A percentile compares a stretch with the other conserved stretches of the same genome.
phyloP scores from a whole-genome alignment of 73 alveolate genomes.

The Paramecium tetraurelia region DNA sequence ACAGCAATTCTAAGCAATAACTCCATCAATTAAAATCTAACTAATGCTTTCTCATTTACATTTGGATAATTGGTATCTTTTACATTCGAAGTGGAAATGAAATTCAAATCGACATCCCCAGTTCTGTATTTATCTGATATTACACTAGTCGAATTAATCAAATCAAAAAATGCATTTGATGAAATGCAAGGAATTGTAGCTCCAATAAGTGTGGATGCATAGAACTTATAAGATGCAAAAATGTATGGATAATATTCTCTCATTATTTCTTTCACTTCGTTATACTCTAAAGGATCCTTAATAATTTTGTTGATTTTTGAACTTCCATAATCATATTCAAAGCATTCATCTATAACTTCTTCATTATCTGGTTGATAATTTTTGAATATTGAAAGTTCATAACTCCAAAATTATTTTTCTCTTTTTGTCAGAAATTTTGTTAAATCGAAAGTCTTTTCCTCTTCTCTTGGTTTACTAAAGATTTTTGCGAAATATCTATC shows the following conservation, averaged over 20 bases:
- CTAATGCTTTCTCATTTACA: slow-evolving; percentile 63
- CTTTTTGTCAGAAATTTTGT: not conserved
- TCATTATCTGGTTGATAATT: slow-evolving; percentile 72
- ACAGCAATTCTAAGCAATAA: slow-evolving; percentile 65
- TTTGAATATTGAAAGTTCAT: slow-evolving; percentile 71
- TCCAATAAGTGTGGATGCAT: slow-evolving; percentile 23
- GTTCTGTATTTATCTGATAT: slow-evolving; percentile 36
- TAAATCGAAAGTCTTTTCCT: slow-evolving; percentile 41
- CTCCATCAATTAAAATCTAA: slow-evolving; percentile 66
- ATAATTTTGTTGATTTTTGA: slow-evolving; percentile 61
- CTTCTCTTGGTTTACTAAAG: slow-evolving; percentile 50
- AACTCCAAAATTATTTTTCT: slow-evolving; percentile 39
- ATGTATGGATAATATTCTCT: slow-evolving; percentile 47
- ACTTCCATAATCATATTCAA: slow-evolving; percentile 78
- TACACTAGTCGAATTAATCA: slow-evolving; percentile 1
- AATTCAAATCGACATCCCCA: slow-evolving; percentile 61
- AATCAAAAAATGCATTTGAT: slow-evolving; percentile 48
- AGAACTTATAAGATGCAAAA: slow-evolving; percentile 11
- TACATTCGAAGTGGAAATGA: slow-evolving; percentile 50
- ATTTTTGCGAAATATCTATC: slow-evolving; percentile 34
- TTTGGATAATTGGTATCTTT: slow-evolving; percentile 2
- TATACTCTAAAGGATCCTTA: slow-evolving; percentile 26
- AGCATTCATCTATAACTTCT: slow-evolving; percentile 74
- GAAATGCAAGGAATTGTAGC: slow-evolving; percentile 47
- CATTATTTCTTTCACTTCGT: slow-evolving; percentile 52